Percentiles rank a stretch among this genome's conserved stretches.
Conservation (phyloP, 225 moss, liverwort and hornwort genomes). For the Sphagnum contortum region DNA sequence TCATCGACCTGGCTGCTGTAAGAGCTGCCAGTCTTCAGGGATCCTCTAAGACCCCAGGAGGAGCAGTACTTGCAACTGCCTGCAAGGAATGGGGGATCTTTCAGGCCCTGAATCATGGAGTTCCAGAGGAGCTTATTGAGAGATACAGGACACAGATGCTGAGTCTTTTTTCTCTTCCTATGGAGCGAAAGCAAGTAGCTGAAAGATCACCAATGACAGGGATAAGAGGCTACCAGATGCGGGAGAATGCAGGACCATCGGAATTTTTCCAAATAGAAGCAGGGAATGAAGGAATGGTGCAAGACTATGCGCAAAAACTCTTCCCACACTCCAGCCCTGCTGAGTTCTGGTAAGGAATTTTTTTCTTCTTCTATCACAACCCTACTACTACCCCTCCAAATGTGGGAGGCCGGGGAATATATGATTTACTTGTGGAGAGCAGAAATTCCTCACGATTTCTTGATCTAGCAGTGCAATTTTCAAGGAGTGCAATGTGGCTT, state of each 20-base stretch:
- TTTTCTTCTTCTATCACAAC: too few relatives aligned
- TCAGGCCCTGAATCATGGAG: slow-evolving; percentile 38
- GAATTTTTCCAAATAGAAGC: slow-evolving; percentile 23
- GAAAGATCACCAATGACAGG: background rate
- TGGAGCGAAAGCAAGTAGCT: slow-evolving; percentile 19
- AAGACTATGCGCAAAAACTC: slow-evolving; percentile 10
- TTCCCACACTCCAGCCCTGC: slow-evolving; percentile 14
- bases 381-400: background rate
- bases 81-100: slow-evolving; percentile 46
- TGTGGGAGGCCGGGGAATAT: background rate
- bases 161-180: slow-evolving; percentile 25
- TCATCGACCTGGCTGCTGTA: slow-evolving; percentile 4
- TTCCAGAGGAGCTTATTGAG: slow-evolving; percentile 27
- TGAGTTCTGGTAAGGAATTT: slow-evolving; percentile 12
- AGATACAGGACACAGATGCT: slow-evolving; percentile 16
- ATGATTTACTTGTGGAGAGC: background rate
- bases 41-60: background rate
- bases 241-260: slow-evolving; percentile 26
- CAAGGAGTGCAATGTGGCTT: slow-evolving; percentile 17
- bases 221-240: slow-evolving; percentile 24
- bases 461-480: slow-evolving; percentile 20
- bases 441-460: too few relatives aligned
- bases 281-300: slow-evolving; percentile 11
- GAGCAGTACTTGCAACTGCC: slow-evolving; percentile 9
- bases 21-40: background rate